phyloP scores from a whole-genome alignment of 129 eudicot species.

The Pittosporum tobira region DNA sequence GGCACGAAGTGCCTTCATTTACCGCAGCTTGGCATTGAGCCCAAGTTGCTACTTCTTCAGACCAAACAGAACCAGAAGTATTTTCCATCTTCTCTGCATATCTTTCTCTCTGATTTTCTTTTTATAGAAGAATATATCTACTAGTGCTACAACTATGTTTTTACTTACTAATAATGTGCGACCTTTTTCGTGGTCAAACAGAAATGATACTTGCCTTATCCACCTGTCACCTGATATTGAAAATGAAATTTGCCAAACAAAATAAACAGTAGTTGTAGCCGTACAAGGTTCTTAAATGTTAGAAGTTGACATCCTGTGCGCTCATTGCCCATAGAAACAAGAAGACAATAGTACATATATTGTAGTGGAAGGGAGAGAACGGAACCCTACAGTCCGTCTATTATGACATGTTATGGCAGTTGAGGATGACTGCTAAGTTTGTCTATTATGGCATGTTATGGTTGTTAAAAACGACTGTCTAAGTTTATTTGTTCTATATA shows the following conservation, averaged over 20 bases:
- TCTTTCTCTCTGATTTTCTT: neutral
- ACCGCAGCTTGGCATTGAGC: neutral
- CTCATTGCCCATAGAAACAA: neutral
- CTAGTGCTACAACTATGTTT: neutral
- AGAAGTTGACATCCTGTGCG: neutral
- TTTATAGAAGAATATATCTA: conserved; percentile 8
- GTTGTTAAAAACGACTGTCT: too few species aligned
- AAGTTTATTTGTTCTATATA: too few species aligned
- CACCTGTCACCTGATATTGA: conserved; percentile 30
- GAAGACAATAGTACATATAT: neutral
- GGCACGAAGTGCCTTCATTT: neutral
- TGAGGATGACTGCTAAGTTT: too few species aligned
- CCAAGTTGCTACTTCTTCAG: conserved; percentile 7
- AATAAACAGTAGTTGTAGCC: neutral
- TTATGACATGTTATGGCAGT: too few species aligned
- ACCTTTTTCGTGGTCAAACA: conserved; percentile 18
- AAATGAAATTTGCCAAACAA: conserved; percentile 19
- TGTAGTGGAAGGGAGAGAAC: too few species aligned
- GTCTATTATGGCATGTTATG: too few species aligned
- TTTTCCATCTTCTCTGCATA: conserved; percentile 23
- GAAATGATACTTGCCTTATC: conserved; percentile 26
- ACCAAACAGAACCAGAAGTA: conserved; percentile 17
- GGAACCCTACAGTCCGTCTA: too few species aligned
- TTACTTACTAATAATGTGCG: neutral
- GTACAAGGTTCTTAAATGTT: neutral